Base-by-base conservation (phyloP, 139 green algal genomes). In the Desmodesmus armatus region DNA sequence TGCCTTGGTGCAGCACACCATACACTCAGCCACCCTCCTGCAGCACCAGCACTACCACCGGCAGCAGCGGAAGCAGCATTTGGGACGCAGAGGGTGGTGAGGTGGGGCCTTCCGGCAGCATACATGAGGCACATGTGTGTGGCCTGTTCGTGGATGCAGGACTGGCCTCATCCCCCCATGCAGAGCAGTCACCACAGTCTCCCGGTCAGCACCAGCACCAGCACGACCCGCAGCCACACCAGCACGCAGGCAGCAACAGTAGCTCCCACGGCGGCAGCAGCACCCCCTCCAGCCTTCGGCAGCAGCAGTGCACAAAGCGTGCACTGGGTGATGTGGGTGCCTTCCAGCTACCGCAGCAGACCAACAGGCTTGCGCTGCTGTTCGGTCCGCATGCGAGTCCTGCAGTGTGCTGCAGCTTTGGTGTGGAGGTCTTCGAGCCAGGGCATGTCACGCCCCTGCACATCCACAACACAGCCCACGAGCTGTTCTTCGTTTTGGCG, bases 401-500 rank as follows among this genome's bases (percentile, higher is more conserved):
- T 2, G 72, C 74, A 39, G 40, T 79, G 23, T 89, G 51, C 84
- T 89, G 37, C 90, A 91, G 92, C 0, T 95, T 95, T 78, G 93
- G 92, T 0, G 79, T 96, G 0, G 93, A 94, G 70, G 88, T 93
- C 1, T 96, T 96, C 79, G 85, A 93, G 60, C 41, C 55, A 1
- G 47, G 44, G 0, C 71, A 79, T 23, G 41, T 65, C 33, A 69
- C 74, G 1, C 49, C 74, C 49, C 51, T 81, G n/a, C 51, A 69
- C 49, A 81, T 39, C 11, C 74, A 81, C 74, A 81, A 51, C 74
- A 81, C 63, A 4, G 94, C 91, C 0, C 90, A 98, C 80, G 95
- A 98, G 85, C 85, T 98, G 11, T 98, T 98, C 87, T 96, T 98
- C 76, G 93, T 98, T 47, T 81, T 98, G 43, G 87, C 85, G 3